Conservation (phyloP, 352 stramenopile genomes). For the Pilasporangium apinafurcum region DNA sequence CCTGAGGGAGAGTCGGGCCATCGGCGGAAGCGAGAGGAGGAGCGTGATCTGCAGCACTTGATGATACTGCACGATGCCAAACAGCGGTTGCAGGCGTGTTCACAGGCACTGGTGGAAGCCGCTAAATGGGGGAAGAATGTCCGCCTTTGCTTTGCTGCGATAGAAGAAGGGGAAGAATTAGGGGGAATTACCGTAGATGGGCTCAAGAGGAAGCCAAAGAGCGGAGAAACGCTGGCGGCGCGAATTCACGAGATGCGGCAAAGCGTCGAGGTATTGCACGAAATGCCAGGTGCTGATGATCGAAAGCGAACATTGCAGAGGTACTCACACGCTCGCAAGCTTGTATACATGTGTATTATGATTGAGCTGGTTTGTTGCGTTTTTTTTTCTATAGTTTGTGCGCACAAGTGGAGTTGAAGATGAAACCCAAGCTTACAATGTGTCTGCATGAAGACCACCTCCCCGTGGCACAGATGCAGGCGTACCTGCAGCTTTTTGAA, state of each 20-base stretch:
- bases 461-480: conserved; percentile 31
- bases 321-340: too few relatives aligned
- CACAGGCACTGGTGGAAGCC: conserved; percentile 61
- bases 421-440: conserved; percentile 36
- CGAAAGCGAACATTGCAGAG: conserved; percentile 39
- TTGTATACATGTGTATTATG: not conserved
- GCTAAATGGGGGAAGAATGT: conserved; percentile 63
- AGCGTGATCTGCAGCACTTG: conserved; percentile 45
- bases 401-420: conserved; percentile 40
- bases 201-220: too few relatives aligned
- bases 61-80: conserved; percentile 68
- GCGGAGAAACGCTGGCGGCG: conserved; percentile 34
- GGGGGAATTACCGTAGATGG: conserved; percentile 1
- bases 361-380: not conserved
- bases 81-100: conserved; percentile 50
- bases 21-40: conserved; percentile 8
- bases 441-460: conserved; percentile 32
- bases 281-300: conserved; percentile 55
- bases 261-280: conserved; percentile 53
- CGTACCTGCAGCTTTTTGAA: conserved; percentile 38
- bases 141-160: conserved; percentile 28
- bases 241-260: conserved; percentile 54
- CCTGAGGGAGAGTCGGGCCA: conserved; percentile 1
- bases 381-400: conserved; percentile 22
- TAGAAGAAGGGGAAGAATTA: too few relatives aligned